Conservation (phyloP, 345 rosid species). For the Dovyalis caffra region DNA sequence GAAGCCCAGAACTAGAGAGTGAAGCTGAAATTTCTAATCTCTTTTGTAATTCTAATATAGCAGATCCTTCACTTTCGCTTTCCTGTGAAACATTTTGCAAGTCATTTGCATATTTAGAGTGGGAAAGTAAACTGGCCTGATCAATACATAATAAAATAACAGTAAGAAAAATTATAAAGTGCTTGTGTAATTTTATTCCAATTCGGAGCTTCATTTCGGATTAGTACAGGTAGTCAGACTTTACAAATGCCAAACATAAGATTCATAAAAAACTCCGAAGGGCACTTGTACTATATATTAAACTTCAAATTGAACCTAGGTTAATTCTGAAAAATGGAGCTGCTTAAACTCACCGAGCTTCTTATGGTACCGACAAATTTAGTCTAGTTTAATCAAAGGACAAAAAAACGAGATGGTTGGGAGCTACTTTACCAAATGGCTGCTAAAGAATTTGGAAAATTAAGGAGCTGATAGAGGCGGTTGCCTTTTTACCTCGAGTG, state of each 20-base stretch:
- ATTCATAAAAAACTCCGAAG: background rate
- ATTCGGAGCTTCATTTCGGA: background rate
- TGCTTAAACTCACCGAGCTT: background rate
- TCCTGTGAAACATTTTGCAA: slow-evolving; percentile 44
- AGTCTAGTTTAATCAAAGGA: background rate
- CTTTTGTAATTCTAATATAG: slow-evolving; percentile 60
- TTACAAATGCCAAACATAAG: background rate
- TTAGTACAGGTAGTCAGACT: background rate
- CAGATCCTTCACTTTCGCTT: slow-evolving; percentile 43
- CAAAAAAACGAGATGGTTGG: background rate
- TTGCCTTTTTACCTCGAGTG: slow-evolving; percentile 43
- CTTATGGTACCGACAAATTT: too few species aligned
- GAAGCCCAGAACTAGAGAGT: slow-evolving; percentile 35
- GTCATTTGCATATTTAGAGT: background rate
- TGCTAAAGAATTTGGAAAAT: background rate
- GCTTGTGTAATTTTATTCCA: background rate
- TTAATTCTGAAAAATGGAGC: background rate
- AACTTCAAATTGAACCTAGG: background rate
- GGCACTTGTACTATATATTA: background rate
- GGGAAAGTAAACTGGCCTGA: background rate
- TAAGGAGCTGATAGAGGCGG: slow-evolving; percentile 1
- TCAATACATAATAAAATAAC: background rate
- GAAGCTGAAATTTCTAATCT: slow-evolving; percentile 56
- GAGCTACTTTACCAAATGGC: slow-evolving; percentile 3
- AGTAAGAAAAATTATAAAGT: background rate